Percentiles rank a stretch among this genome's conserved stretches.
These are phyloP conservation scores for Pulveroboletus sp. DNA, from an alignment of 768 basidiomycete genomes.

Conservation along the genomic window DNA sequence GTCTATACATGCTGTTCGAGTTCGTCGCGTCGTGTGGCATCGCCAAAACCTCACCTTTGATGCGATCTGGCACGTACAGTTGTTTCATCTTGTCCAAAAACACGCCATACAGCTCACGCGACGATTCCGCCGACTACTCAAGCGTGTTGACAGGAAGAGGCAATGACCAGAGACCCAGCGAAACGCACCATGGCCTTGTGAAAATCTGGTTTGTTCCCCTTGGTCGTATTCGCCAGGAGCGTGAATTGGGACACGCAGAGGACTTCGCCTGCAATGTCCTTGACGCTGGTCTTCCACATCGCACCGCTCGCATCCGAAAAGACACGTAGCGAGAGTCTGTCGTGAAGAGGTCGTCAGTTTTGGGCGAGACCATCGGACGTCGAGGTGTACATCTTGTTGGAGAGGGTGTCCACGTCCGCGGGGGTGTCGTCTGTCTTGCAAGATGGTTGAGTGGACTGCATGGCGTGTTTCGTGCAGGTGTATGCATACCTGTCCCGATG, in stretches of 20 bases:
- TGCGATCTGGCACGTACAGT: constrained; percentile 69
- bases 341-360: constrained; percentile 4
- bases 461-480: background rate
- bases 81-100: constrained; percentile 69
- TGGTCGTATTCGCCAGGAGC: constrained; percentile 79
- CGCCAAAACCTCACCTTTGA: constrained; percentile 56
- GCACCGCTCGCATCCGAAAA: constrained; percentile 62
- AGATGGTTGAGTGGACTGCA: constrained; percentile 3
- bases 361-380: background rate
- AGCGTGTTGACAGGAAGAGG: background rate
- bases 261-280: constrained; percentile 86
- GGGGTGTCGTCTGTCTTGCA: constrained; percentile 72
- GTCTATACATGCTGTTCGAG: constrained; percentile 44
- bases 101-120: constrained; percentile 64
- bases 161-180: background rate
- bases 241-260: constrained; percentile 97
- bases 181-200: constrained; percentile 83
- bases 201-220: constrained; percentile 91
- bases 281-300: constrained; percentile 88
- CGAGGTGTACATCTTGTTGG: constrained; percentile 72
- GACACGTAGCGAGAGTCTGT: constrained; percentile 67
- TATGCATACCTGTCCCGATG: constrained; percentile 67
- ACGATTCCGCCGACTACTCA: constrained; percentile 61
- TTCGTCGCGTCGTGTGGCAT: background rate
- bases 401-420: constrained; percentile 65